Base-by-base conservation (phyloP, 352 stramenopile genomes). In the Globisporangium cederbergense region DNA sequence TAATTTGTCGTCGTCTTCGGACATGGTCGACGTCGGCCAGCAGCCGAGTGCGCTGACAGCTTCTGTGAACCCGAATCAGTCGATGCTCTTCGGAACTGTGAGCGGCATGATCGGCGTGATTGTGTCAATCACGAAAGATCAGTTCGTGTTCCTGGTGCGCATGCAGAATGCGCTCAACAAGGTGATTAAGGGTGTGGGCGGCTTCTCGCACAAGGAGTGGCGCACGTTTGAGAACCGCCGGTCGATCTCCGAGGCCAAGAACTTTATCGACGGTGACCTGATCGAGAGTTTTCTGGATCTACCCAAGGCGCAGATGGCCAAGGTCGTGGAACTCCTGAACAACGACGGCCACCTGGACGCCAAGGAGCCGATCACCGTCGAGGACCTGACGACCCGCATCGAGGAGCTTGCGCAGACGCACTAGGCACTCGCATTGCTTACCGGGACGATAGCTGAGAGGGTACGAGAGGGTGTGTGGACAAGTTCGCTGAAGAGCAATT, bases 241-340 rank as follows among this genome's bases (percentile, higher is more conserved):
- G 18, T 79, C 83, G 1, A 71, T 83, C 9, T 86, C 86, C 42
- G 89, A 96, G 63, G 81, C 83, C 30, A 86, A 86, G 51, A 97
- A 97, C 68, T 99, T 98, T 66, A 94, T 99, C 45, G 96, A 99
- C 71, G 96, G 97, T 34, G 96, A 99, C 73, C 75, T 98, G 49
- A 77, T 98, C 36, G 96, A 99, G 77, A 95, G 81, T 45, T 97
- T 98, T 46, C 75, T 98, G 40, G 97, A 99, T 73, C 77, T 99
- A 56, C 76, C 89, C 16, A 93, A 93, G 61, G 70, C 73, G 11
- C 89, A 95, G 32, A 97, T 98, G 86, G 66, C 87, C 43, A 88
- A 90, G 71, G 85, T 98, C 32, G 90, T 98, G 11, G 76, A 97
- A 20, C 76, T 91, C 38, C 88, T 99, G 64, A 99, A 99, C 71